These are phyloP conservation scores for Sungouiozyma ichnusensis DNA, from an alignment of 805 yeast genomes.

Conservation along the genomic window DNA sequence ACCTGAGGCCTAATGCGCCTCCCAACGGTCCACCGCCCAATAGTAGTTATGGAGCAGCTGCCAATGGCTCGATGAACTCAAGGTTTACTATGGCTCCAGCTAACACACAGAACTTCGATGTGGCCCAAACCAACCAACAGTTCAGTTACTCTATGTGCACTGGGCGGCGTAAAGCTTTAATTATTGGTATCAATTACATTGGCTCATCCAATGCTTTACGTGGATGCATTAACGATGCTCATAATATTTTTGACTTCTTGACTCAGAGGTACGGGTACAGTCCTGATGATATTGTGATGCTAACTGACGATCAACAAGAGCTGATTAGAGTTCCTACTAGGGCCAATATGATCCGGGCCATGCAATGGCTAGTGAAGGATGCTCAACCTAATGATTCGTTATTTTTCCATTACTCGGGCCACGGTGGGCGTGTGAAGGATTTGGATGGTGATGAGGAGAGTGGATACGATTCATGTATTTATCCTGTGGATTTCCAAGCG, in stretches of 20 bases:
- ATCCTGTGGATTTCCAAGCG: slow-evolving; percentile 60
- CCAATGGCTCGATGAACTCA: slow-evolving; percentile 8
- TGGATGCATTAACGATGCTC: slow-evolving; percentile 76
- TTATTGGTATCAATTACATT: slow-evolving; percentile 70
- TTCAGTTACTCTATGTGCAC: slow-evolving; percentile 49
- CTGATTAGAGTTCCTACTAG: slow-evolving; percentile 48
- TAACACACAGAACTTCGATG: slow-evolving; percentile 5
- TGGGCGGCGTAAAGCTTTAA: slow-evolving; percentile 63
- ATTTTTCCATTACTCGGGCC: slow-evolving; percentile 80
- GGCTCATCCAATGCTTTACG: slow-evolving; percentile 50
- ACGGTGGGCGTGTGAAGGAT: slow-evolving; percentile 69
- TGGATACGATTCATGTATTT: slow-evolving; percentile 62
- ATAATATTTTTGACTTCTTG: slow-evolving; percentile 40
- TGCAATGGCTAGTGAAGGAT: slow-evolving; percentile 68
- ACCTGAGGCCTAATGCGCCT: slow-evolving; percentile 13
- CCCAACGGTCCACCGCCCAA: no score
- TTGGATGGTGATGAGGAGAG: slow-evolving; percentile 65
- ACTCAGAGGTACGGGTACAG: slow-evolving; percentile 36
- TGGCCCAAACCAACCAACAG: slow-evolving; percentile 6
- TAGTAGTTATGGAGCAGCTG: slow-evolving; percentile 5
- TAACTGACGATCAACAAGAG: slow-evolving; percentile 46
- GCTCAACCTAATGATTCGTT: slow-evolving; percentile 71
- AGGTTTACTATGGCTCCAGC: slow-evolving; percentile 3
- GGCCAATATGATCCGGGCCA: slow-evolving; percentile 62
- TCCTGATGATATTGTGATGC: slow-evolving; percentile 45